Conservation (phyloP, 1,284 basidiomycete genomes). For the Rhodofomes roseus region DNA sequence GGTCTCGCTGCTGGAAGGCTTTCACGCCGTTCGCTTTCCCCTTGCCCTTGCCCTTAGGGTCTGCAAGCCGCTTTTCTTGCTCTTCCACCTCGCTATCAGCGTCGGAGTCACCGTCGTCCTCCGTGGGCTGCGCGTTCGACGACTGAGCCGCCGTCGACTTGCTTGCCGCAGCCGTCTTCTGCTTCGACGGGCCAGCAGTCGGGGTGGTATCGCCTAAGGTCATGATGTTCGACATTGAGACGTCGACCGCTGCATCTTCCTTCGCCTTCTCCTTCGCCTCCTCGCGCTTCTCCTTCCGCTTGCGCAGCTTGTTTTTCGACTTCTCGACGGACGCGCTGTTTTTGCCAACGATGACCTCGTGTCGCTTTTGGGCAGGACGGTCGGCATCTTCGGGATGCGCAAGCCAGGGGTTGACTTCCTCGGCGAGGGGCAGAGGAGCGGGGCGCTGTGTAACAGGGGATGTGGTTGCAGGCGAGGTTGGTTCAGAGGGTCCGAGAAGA, state of each 20-base stretch:
- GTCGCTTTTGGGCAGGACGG: slow-evolving; percentile 54
- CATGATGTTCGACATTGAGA: slow-evolving; percentile 57
- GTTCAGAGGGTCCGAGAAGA: slow-evolving; percentile 35
- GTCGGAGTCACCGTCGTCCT: slow-evolving; percentile 48
- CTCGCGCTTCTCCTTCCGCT: slow-evolving; percentile 49
- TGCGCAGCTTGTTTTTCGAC: slow-evolving; percentile 67
- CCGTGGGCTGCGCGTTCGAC: slow-evolving; percentile 3
- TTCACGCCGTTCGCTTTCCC: slow-evolving; percentile 39
- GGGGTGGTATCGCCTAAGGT: slow-evolving; percentile 27
- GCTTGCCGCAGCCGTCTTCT: neutral
- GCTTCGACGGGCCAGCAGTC: slow-evolving; percentile 14
- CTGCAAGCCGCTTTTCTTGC: slow-evolving; percentile 47
- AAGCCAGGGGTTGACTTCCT: slow-evolving; percentile 71
- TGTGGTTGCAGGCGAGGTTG: slow-evolving; percentile 16
- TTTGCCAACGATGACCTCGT: slow-evolving; percentile 66
- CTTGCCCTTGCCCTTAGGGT: slow-evolving; percentile 42
- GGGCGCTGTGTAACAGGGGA: slow-evolving; percentile 15
- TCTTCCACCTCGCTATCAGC: slow-evolving; percentile 64
- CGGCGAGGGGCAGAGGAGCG: slow-evolving; percentile 17
- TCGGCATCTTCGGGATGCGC: slow-evolving; percentile 30
- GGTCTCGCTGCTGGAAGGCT: slow-evolving; percentile 82
- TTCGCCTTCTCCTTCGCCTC: slow-evolving; percentile 53
- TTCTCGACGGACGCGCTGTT: slow-evolving; percentile 57
- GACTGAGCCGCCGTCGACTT: slow-evolving; percentile 10
- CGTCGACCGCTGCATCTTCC: slow-evolving; percentile 79